Evolutionary conservation across 2,329 filamentous ascomycete genomes (phyloP), one percentile per base, ranked within the genome.

Genomic region (Tolypocladium sp.): DNA sequence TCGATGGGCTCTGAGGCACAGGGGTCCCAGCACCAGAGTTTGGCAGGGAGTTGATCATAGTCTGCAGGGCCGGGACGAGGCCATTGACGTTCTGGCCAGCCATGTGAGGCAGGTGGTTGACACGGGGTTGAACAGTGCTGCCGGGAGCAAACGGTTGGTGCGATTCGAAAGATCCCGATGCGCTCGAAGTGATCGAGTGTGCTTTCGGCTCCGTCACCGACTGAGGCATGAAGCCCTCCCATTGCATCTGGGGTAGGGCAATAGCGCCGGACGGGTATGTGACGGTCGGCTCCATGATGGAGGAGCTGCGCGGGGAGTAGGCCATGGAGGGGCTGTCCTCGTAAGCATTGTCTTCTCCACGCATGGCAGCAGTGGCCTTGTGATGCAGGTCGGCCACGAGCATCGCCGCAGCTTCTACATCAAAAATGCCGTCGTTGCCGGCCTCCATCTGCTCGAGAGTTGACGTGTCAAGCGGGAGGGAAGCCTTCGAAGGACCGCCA

Each of bases 301-400:
- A 81, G 58, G 86, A 80, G 63, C 83, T 85, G 67, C 85, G 86
- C 63, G 90, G 85, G 60, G 91, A 86, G 72, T 90, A 92, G 64
- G 88, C 80, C 73, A 89, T 86, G 69, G 84, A 82, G 38, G 81
- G 76, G 70, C 74, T 79, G 63, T 79, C 76, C 63, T 85, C 83
- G 68, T 80, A 86, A 56, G 81, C 78, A 66, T 78, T 79, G 62
- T 77, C 79, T 64, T 79, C 82, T 61, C 76, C 76, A 59, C 84
- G 82, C 75, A 85, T 91, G 68, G 86, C 86, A 40, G 81, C 80
- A 51, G 92, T 93, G 69, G 82, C 92, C 80, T 97, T 97, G 80
- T 97, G 92, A 77, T 96, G 93, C 72, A 97, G 89, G 77, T 97
- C 92, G 72, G 93, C 94, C 79, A 99, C 95, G 74, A 99, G 85